Evolutionary conservation across 208 protist species (phyloP).

Genomic region (Acanthamoeba culbertsoni): DNA sequence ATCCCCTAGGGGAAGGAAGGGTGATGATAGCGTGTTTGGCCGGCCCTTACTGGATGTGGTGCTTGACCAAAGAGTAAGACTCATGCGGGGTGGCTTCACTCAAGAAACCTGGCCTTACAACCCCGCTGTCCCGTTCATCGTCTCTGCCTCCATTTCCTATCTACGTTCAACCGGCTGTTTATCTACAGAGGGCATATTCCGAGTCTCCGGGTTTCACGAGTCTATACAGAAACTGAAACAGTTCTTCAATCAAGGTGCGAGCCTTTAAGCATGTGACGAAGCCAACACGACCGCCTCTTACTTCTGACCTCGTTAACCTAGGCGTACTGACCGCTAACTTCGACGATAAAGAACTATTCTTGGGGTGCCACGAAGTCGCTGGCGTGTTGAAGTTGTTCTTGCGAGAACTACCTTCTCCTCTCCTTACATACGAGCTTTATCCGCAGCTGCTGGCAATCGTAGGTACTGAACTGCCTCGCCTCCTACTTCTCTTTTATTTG

Average conservation of each 20-base stretch:
- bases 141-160: not conserved
- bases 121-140: not conserved
- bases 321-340: not conserved
- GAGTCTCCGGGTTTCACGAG: conserved; percentile 4
- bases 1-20: not conserved
- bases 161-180: not conserved
- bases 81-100: not conserved
- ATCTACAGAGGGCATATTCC: not conserved
- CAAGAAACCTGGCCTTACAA: not conserved
- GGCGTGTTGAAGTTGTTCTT: conserved; percentile 31
- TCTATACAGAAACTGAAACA: conserved; percentile 20
- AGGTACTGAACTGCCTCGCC: not conserved
- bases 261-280: too few relatives aligned
- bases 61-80: not conserved
- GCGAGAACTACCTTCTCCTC: not conserved
- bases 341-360: not conserved
- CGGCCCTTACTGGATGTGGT: not conserved
- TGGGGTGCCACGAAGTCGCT: not conserved
- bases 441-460: not conserved
- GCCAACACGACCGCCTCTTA: not conserved
- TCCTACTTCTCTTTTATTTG: not conserved
- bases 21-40: not conserved
- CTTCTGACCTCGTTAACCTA: not conserved
- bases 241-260: conserved; percentile 4
- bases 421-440: conserved; percentile 10